phyloP scores from a whole-genome alignment of 805 yeast species.

The Kuraishia piskuri region DNA sequence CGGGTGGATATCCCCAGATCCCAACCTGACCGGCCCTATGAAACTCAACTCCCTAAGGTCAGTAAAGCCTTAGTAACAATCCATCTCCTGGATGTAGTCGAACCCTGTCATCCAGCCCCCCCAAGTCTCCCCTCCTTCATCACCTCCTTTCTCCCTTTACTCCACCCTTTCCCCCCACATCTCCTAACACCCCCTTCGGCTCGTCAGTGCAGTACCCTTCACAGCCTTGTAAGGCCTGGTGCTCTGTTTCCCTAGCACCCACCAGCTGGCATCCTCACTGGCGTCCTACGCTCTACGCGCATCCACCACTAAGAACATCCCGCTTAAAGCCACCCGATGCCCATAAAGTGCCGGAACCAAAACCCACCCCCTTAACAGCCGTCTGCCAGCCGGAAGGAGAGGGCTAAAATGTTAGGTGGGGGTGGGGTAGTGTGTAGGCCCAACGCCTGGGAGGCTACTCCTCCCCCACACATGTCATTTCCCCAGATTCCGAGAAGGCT shows the following conservation, averaged over 20 bases:
- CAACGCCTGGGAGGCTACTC: neutral
- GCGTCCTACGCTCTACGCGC: neutral
- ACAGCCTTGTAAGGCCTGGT: too few species aligned
- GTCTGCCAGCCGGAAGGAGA: neutral
- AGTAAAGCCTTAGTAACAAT: too few species aligned
- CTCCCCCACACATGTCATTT: neutral
- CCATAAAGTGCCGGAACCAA: neutral
- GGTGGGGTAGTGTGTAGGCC: neutral
- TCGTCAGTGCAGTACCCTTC: neutral
- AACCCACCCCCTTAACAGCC: neutral
- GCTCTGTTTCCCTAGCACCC: too few species aligned
- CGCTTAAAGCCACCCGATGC: neutral
- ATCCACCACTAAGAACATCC: neutral
- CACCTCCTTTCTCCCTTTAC: neutral
- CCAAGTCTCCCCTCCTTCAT: neutral
- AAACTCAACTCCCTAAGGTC: too few species aligned
- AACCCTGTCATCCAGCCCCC: neutral
- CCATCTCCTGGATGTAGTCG: too few species aligned
- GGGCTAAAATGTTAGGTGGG: neutral
- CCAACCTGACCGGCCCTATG: too few species aligned
- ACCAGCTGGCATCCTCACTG: too few species aligned
- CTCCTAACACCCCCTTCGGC: neutral
- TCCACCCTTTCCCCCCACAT: neutral
- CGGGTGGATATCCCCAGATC: too few species aligned
- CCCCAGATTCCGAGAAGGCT: neutral